Evolutionary conservation across 1,139 yeast species (phyloP).

Genomic region (Saccharomyces hybrid): DNA sequence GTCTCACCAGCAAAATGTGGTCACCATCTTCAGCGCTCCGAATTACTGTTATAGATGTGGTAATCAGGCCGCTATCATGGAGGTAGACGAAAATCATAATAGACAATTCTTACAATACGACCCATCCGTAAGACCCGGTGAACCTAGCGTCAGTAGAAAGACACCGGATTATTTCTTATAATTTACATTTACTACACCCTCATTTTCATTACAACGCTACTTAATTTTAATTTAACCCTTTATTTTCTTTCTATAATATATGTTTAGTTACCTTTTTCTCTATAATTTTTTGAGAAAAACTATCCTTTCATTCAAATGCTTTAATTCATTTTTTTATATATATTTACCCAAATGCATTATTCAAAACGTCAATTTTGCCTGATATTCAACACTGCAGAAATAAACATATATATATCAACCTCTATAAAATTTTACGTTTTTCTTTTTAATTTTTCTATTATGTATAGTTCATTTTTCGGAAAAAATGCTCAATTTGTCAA

Average conservation of each 20-base stretch:
- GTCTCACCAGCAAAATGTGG: no score
- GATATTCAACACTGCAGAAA: neutral
- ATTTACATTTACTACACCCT: neutral
- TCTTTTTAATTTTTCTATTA: neutral
- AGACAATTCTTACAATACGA: no score
- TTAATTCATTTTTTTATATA: neutral
- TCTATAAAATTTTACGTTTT: neutral
- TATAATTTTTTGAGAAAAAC: neutral
- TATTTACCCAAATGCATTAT: neutral
- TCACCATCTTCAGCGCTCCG: no score
- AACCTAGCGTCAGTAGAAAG: no score
- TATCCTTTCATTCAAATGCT: neutral
- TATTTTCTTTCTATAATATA: neutral
- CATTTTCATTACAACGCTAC: neutral
- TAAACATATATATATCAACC: no score
- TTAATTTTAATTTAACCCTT: neutral
- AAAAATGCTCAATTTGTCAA: neutral
- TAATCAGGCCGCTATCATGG: no score
- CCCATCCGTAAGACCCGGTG: no score
- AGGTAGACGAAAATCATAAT: no score
- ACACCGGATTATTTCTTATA: conserved; percentile 23
- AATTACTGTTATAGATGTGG: no score
- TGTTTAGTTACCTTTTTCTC: neutral
- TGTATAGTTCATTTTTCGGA: neutral
- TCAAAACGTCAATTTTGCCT: neutral